Conservation (phyloP, 2,329 filamentous ascomycete species). For the Verticillium albo-atrum region DNA sequence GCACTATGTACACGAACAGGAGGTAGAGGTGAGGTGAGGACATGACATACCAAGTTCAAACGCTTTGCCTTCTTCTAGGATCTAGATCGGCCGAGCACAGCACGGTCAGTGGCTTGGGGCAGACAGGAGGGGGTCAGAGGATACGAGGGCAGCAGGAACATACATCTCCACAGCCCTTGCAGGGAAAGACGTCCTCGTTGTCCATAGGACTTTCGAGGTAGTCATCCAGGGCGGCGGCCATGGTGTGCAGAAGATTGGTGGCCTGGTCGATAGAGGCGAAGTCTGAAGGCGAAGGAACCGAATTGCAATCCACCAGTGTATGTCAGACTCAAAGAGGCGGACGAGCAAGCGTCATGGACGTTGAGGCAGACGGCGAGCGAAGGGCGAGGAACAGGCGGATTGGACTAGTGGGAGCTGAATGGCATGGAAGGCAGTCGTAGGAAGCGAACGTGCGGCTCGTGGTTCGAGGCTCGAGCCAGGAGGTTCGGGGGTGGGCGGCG, state of each 20-base stretch:
- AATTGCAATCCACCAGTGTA: not conserved
- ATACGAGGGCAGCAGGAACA: not conserved
- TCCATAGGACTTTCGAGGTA: conserved; percentile 66
- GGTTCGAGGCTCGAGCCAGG: not conserved
- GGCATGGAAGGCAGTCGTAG: not conserved
- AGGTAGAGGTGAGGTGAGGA: conserved; percentile 13
- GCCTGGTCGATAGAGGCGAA: conserved; percentile 3
- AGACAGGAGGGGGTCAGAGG: not conserved
- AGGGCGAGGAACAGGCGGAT: not conserved
- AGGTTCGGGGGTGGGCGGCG: not conserved
- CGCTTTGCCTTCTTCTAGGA: conserved; percentile 96
- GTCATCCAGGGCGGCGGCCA: conserved; percentile 52
- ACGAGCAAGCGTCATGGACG: conserved; percentile 7
- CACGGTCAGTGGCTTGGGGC: not conserved
- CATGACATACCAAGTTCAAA: conserved; percentile 83
- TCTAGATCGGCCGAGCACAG: conserved; percentile 47
- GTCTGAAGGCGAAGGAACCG: not conserved
- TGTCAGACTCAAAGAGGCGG: not conserved
- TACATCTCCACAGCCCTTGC: conserved; percentile 92
- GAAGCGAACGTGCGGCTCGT: not conserved
- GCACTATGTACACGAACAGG: not conserved
- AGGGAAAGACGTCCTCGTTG: conserved; percentile 78
- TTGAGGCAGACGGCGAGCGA: not conserved
- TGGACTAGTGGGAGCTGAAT: conserved; percentile 4
- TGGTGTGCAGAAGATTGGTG: conserved; percentile 18